phyloP scores from a whole-genome alignment of 2,329 filamentous ascomycete species.

The Aspergillus spinulosporus region DNA sequence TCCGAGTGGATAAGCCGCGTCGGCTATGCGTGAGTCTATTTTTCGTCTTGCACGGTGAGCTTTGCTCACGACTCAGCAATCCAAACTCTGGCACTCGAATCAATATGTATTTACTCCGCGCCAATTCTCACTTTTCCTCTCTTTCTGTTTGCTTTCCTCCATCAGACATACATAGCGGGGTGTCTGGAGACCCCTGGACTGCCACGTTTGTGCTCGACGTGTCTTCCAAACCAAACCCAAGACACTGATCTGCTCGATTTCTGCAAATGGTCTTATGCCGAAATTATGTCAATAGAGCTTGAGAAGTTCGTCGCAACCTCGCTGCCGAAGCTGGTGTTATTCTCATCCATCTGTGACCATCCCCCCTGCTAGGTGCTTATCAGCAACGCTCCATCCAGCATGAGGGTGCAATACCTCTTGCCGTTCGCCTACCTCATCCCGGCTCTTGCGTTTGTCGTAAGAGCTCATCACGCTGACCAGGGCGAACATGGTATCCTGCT shows the following conservation, averaged over 20 bases:
- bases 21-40: not conserved
- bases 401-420: conserved; percentile 19
- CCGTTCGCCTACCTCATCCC: conserved; percentile 19
- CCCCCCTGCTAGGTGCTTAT: not conserved
- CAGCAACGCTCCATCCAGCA: conserved; percentile 7
- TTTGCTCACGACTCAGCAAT: conserved; percentile 2
- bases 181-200: not conserved
- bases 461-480: conserved; percentile 14
- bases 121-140: conserved; percentile 10
- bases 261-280: not conserved
- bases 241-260: not conserved
- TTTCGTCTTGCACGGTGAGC: not conserved
- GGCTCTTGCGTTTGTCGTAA: conserved; percentile 17
- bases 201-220: conserved; percentile 18
- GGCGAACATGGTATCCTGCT: conserved; percentile 8
- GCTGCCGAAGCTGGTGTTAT: conserved; percentile 2
- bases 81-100: conserved; percentile 9
- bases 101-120: conserved; percentile 9
- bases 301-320: conserved; percentile 7
- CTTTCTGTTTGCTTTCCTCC: conserved; percentile 2
- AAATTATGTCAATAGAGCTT: conserved; percentile 15
- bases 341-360: not conserved
- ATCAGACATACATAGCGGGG: not conserved
- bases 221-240: conserved; percentile 3
- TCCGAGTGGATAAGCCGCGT: not conserved